Base-by-base conservation (phyloP, 345 rosid genomes). In the Abelmoschus esculentus region DNA sequence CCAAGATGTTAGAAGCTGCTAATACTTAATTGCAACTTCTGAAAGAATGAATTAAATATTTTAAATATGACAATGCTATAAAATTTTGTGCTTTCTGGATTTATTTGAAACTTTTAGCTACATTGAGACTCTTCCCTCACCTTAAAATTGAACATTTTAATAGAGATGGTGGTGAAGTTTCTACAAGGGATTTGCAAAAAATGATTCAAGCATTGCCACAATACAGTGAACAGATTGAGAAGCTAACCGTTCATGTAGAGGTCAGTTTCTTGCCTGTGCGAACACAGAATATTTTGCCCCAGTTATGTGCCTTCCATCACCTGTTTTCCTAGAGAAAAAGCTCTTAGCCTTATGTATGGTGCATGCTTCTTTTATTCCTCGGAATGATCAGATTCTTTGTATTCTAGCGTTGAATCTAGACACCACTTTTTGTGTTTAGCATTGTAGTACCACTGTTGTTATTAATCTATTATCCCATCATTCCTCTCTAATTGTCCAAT, bases 171-270 rank as follows among this genome's bases (percentile, higher is more conserved):
- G 77, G 73, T 70, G 99, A 96, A 76, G 84, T 92, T 77, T 90
- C 99, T 54, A 96, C 99, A 29, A 78, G 90, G 81, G 99, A 96
- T 69, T 82, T 96, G 79, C 98, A 92, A 82, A 88, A 92, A 86
- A 92, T 96, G 97, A 98, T 96, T 85, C 99, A 96, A 82, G 92
- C 98, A 22, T 85, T 96, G 84, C 97, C 98, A 22, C 99, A 96
- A 66, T 96, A 96, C 80, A 96, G 95, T 82, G 98, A 96, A 72
- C 98, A 92, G 79, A 92, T 96, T 80, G 99, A 96, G 82, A 96
- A 96, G 84, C 90, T 96, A 59, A 92, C 99, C 70, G 96, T 96
- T 70, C 99, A 96, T 74, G 98, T 96, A 28, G 98, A 96, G 98
- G 99, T 96, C 74, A 72, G 83, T 81, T 57, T 42, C 50, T 52